Evolutionary conservation across 2,329 filamentous ascomycete species (phyloP).

Genomic region (Claviceps pazoutovae): DNA sequence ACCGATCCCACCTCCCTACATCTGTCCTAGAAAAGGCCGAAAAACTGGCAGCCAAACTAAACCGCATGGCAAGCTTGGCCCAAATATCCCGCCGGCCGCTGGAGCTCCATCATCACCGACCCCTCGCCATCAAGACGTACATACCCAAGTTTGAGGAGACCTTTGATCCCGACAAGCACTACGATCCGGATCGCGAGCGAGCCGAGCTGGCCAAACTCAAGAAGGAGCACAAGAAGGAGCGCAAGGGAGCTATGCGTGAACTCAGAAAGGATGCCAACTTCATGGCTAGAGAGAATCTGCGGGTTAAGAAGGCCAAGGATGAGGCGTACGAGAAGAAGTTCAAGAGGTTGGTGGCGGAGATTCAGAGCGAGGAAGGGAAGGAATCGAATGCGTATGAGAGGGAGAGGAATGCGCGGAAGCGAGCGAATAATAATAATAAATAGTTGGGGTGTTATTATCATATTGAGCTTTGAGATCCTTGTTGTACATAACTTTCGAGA

Average conservation of each 20-base stretch:
- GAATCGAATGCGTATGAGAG: slow-evolving; percentile 82
- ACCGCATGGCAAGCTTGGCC: slow-evolving; percentile 44
- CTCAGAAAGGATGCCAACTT: slow-evolving; percentile 92
- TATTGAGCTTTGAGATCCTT: background rate
- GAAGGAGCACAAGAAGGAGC: slow-evolving; percentile 86
- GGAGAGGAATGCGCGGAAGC: slow-evolving; percentile 64
- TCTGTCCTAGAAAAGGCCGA: slow-evolving; percentile 25
- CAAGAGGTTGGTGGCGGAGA: slow-evolving; percentile 80
- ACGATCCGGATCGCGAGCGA: slow-evolving; percentile 87
- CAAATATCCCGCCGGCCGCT: slow-evolving; percentile 60
- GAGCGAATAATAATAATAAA: slow-evolving; percentile 41
- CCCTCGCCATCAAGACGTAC: slow-evolving; percentile 72
- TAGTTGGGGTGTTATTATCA: slow-evolving; percentile 8
- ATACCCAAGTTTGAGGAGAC: slow-evolving; percentile 93
- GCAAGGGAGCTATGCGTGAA: slow-evolving; percentile 88
- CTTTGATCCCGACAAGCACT: slow-evolving; percentile 91
- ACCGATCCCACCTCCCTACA: slow-evolving; percentile 34
- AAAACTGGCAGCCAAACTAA: slow-evolving; percentile 32
- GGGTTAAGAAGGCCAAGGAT: slow-evolving; percentile 87
- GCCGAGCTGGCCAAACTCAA: slow-evolving; percentile 72
- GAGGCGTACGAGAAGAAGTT: slow-evolving; percentile 94
- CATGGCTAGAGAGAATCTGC: slow-evolving; percentile 76
- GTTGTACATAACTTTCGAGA: background rate
- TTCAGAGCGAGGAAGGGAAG: slow-evolving; percentile 82
- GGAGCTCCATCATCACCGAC: slow-evolving; percentile 76